These are phyloP conservation scores for Candida glaebosa DNA, from an alignment of 805 yeast species.

Conservation along the genomic window DNA sequence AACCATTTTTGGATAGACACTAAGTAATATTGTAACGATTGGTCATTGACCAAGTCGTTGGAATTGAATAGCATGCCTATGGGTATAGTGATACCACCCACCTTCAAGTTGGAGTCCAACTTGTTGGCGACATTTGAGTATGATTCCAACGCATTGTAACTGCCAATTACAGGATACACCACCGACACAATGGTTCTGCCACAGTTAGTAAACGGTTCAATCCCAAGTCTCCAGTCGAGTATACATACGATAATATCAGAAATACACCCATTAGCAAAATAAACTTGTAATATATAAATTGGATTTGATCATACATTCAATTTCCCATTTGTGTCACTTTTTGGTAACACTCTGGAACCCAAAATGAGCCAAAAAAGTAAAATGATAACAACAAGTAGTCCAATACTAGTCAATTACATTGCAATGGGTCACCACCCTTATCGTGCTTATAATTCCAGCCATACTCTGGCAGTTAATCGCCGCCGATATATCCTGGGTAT, in stretches of 20 bases:
- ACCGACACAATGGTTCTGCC: conserved; percentile 38
- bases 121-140: conserved; percentile 29
- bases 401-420: too few species aligned
- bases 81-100: conserved; percentile 40
- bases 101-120: conserved; percentile 28
- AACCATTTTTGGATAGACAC: conserved; percentile 38
- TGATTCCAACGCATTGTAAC: conserved; percentile 52
- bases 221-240: not conserved
- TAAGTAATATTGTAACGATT: conserved; percentile 20
- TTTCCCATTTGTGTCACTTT: not conserved
- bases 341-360: not conserved
- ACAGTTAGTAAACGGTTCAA: not conserved
- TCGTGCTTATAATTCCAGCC: too few species aligned
- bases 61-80: conserved; percentile 12
- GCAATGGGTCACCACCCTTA: too few species aligned
- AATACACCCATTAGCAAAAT: conserved; percentile 14
- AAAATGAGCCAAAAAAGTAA: not conserved
- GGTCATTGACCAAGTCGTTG: conserved; percentile 9
- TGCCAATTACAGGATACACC: conserved; percentile 57
- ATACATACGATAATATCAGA: conserved; percentile 17
- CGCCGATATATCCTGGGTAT: too few species aligned
- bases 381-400: not conserved
- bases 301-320: not conserved
- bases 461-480: too few species aligned
- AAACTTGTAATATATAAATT: not conserved